A percentile compares a stretch with the other conserved stretches of the same genome.
Evolutionary conservation across 371 early-diverging fungal species (phyloP).

Genomic region (Mortierella sp.): DNA sequence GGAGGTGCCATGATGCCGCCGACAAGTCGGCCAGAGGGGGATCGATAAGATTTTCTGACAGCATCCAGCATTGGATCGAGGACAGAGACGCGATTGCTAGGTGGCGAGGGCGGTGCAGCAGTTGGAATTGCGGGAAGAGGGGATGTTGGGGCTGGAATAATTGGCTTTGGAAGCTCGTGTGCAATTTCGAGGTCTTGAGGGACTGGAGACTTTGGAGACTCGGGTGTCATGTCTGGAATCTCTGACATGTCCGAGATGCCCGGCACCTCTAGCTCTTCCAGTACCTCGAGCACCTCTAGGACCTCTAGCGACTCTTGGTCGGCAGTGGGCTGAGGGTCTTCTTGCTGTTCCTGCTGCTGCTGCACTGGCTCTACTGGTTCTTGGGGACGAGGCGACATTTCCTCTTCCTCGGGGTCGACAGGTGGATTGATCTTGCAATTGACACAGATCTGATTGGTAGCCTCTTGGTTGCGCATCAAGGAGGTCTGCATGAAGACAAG

Average conservation of each 20-base stretch:
- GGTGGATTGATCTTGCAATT: slow-evolving; percentile 43
- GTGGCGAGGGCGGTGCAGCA: slow-evolving; percentile 5
- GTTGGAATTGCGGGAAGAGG: slow-evolving; percentile 5
- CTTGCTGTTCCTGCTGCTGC: neutral
- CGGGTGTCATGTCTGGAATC: too few relatives aligned
- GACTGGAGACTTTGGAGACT: too few relatives aligned
- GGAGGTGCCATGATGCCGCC: neutral
- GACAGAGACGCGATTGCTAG: slow-evolving; percentile 17
- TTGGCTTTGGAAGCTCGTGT: too few relatives aligned
- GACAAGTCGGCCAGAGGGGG: slow-evolving; percentile 19
- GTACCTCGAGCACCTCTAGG: too few relatives aligned
- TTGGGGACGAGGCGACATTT: neutral
- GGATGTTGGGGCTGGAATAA: slow-evolving; percentile 8
- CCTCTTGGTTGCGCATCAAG: slow-evolving; percentile 47
- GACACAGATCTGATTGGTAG: slow-evolving; percentile 40
- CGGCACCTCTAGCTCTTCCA: too few relatives aligned
- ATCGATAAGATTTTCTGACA: slow-evolving; percentile 8
- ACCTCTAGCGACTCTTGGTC: too few relatives aligned
- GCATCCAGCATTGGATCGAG: slow-evolving; percentile 25
- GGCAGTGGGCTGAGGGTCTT: too few relatives aligned
- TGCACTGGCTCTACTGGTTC: too few relatives aligned
- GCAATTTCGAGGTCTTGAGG: too few relatives aligned
- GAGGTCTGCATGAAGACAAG: slow-evolving; percentile 16
- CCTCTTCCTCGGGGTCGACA: slow-evolving; percentile 24
- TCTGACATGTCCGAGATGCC: too few relatives aligned